Base-by-base conservation (phyloP, 805 yeast genomes). In the Candida andamanensis region DNA sequence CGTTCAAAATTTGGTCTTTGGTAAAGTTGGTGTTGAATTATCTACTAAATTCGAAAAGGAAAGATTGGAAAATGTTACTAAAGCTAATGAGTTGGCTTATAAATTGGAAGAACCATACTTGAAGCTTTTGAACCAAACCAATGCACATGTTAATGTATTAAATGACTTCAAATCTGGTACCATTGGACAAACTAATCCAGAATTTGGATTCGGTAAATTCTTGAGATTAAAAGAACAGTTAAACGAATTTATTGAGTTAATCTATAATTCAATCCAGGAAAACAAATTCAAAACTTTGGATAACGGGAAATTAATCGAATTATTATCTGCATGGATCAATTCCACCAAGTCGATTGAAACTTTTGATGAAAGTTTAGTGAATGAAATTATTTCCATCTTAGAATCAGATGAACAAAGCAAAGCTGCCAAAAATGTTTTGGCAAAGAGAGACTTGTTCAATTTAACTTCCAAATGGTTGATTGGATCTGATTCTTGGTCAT, bases 401-500 rank as follows among this genome's bases (percentile, higher is more conserved):
- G 59, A 34, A 35, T 29, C 60, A 3, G 72, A 72, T 36, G 48
- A 56, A 9, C 58, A 76, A 11, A 54, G 52, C 4, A 48, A 60
- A 23, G 12, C 9, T 10, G 69, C 79, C 3, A 40, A 58, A 14
- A 56, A 67, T 11, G 51, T 86, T 17, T 57, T 81, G 32, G 55
- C 61, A 3, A 53, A 67, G 26, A 58, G 66, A 36, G 67, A 70
- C 6, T 61, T 56, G 36, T 36, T 36, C 26, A 20, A 15, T n/a
- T 15, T 30, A 7, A 30, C n/a, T 6, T 66, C 82, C 9, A 67
- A 74, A 32, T 90, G 97, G 97, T 67, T 90, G 38, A 67, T 90
- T 35, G 96, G 97, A 19, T 86, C 96, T 13, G 97, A 90, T 56
- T 77, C 92, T 19, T 90, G 97, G 97, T 74, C 95, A 14, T 87